Conservation (phyloP, 768 basidiomycete species). For the Paxillus ammoniavirescens region DNA sequence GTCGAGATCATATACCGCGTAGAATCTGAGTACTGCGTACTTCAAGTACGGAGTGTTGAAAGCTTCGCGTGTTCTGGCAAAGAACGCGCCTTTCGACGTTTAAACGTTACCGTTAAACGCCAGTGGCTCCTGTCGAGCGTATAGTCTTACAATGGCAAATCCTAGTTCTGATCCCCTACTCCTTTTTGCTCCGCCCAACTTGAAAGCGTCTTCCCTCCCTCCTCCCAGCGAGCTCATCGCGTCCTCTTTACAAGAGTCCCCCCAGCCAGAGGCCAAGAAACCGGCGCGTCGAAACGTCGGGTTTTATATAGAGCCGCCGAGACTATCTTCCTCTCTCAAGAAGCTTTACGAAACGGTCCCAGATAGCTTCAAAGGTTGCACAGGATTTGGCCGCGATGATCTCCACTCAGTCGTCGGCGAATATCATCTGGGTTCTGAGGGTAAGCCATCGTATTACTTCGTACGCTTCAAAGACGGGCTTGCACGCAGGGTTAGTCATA, state of each 20-base stretch:
- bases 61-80: conserved; percentile 11
- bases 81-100: conserved; percentile 4
- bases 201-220: conserved; percentile 14
- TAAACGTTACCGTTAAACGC: no score
- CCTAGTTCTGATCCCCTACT: conserved; percentile 10
- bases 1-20: no score
- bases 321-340: conserved; percentile 37
- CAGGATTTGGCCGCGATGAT: conserved; percentile 28
- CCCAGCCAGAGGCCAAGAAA: conserved; percentile 1
- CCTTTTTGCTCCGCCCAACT: conserved; percentile 12
- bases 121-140: background rate
- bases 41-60: background rate
- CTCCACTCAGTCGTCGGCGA: conserved; percentile 60
- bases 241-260: conserved; percentile 3
- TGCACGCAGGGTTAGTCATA: conserved; percentile 49
- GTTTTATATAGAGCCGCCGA: conserved; percentile 40
- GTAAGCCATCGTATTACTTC: conserved; percentile 51
- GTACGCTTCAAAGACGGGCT: conserved; percentile 59
- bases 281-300: conserved; percentile 9
- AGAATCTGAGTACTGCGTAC: background rate
- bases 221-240: conserved; percentile 1
- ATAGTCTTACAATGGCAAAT: conserved; percentile 14
- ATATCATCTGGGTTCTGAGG: conserved; percentile 32
- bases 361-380: conserved; percentile 34
- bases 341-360: conserved; percentile 39